Percentiles rank a stretch among this genome's conserved stretches.
phyloP scores from a whole-genome alignment of 1,284 basidiomycete species.

The Papiliotrema nemorosa region DNA sequence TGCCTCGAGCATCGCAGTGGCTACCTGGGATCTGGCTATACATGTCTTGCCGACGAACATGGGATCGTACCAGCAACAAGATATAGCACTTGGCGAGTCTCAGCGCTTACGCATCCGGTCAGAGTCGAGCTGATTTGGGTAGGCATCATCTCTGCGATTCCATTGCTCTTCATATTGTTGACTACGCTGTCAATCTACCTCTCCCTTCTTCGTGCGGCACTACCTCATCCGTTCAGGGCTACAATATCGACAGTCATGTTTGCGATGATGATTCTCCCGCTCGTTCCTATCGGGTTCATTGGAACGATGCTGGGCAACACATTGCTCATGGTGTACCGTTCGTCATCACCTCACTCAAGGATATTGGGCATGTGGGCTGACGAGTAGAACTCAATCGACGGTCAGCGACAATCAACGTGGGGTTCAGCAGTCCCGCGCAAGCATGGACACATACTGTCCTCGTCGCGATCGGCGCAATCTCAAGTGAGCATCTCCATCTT shows the following conservation, averaged over 20 bases:
- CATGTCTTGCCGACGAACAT: slow-evolving; percentile 1
- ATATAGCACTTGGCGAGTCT: slow-evolving; percentile 18
- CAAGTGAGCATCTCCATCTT: neutral
- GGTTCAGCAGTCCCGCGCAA: neutral
- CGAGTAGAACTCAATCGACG: neutral
- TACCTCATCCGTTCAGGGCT: slow-evolving; percentile 8
- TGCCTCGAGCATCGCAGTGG: slow-evolving; percentile 7
- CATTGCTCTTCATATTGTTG: slow-evolving; percentile 15
- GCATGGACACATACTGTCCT: neutral
- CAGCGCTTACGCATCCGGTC: neutral
- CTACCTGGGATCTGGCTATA: slow-evolving; percentile 17
- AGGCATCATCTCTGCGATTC: slow-evolving; percentile 14
- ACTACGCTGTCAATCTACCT: slow-evolving; percentile 14
- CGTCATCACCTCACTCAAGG: neutral
- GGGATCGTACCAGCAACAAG: slow-evolving; percentile 6
- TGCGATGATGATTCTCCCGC: slow-evolving; percentile 10
- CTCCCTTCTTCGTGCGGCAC: slow-evolving; percentile 8
- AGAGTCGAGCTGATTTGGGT: too few relatives aligned
- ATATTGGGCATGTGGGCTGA: neutral
- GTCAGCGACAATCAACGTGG: neutral
- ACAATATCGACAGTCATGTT: slow-evolving; percentile 3
- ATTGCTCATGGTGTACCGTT: slow-evolving; percentile 13
- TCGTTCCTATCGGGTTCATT: slow-evolving; percentile 17
- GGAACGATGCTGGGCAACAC: slow-evolving; percentile 13
- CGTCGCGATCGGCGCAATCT: neutral